Conservation (phyloP, 2,329 filamentous ascomycete genomes). For the Phaeosphaeria sp. region DNA sequence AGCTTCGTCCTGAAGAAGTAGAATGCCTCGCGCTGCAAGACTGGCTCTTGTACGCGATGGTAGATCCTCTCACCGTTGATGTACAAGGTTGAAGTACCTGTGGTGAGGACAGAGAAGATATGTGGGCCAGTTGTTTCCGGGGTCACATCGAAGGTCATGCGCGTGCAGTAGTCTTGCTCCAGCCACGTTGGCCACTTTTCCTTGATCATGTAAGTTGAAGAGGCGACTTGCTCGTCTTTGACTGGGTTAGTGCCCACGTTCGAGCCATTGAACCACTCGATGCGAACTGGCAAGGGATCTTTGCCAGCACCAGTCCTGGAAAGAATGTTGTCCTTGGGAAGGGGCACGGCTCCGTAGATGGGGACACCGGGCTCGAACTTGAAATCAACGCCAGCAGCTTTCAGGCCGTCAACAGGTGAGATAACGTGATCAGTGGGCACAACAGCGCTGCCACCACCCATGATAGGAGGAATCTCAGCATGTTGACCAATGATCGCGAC, state of each 20-base stretch:
- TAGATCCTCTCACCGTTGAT: not conserved
- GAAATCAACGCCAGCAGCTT: not conserved
- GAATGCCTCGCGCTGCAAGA: not conserved
- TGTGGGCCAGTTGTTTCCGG: not conserved
- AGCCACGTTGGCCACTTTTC: not conserved
- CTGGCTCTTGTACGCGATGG: not conserved
- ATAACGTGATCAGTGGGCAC: conserved; percentile 52
- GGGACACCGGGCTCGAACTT: not conserved
- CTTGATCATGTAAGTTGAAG: not conserved
- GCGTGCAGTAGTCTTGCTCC: not conserved
- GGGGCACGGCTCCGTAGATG: not conserved
- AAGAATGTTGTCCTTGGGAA: not conserved
- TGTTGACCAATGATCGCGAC: not conserved
- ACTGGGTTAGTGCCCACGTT: not conserved
- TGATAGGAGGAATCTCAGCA: not conserved
- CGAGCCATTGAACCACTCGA: not conserved
- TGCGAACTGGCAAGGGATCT: not conserved
- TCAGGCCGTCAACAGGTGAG: not conserved
- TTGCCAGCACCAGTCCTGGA: not conserved
- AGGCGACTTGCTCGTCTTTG: not conserved
- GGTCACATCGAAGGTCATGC: not conserved
- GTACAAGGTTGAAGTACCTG: not conserved
- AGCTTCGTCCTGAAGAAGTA: conserved; percentile 17
- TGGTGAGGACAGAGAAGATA: not conserved
- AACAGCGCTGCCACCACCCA: conserved; percentile 59